phyloP scores from a whole-genome alignment of 768 basidiomycete species.

The Leccinellum albellum region DNA sequence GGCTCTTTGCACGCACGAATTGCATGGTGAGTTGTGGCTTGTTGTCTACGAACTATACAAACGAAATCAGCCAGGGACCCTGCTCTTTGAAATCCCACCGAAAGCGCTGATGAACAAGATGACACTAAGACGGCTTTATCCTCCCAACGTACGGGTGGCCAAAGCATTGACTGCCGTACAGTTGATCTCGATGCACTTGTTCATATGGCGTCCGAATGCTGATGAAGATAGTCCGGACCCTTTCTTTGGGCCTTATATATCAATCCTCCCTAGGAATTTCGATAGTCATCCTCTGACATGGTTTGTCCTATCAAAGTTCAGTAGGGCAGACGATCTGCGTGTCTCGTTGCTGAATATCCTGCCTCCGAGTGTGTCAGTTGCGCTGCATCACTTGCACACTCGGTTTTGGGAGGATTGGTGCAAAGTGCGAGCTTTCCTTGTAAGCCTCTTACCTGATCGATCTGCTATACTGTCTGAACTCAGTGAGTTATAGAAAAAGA shows the following conservation, averaged over 20 bases:
- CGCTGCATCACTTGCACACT: slow-evolving; percentile 40
- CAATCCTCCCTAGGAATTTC: slow-evolving; percentile 71
- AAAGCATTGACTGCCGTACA: slow-evolving; percentile 59
- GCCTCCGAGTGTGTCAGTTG: slow-evolving; percentile 43
- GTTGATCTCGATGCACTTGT: slow-evolving; percentile 76
- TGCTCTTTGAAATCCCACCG: slow-evolving; percentile 69
- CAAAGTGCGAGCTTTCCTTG: slow-evolving; percentile 48
- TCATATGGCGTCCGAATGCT: slow-evolving; percentile 55
- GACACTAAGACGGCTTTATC: slow-evolving; percentile 64
- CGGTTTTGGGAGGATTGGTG: slow-evolving; percentile 62
- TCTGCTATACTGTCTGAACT: background rate
- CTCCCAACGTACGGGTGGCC: slow-evolving; percentile 23
- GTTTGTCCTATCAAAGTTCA: slow-evolving; percentile 38
- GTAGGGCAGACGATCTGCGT: slow-evolving; percentile 13
- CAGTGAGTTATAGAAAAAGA: slow-evolving; percentile 5
- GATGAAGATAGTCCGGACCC: slow-evolving; percentile 46
- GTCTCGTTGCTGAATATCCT: slow-evolving; percentile 39
- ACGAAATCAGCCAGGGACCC: slow-evolving; percentile 44
- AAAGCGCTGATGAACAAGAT: slow-evolving; percentile 66
- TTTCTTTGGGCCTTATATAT: slow-evolving; percentile 73
- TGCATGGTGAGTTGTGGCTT: slow-evolving; percentile 36
- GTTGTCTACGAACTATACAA: background rate
- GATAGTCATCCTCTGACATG: slow-evolving; percentile 80
- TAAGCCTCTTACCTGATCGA: slow-evolving; percentile 29
- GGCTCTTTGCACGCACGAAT: slow-evolving; percentile 53